Percentiles rank a stretch among this genome's conserved stretches.
Conservation (phyloP, 164 flowering plant genomes). For the Nymphaea thermarum region DNA sequence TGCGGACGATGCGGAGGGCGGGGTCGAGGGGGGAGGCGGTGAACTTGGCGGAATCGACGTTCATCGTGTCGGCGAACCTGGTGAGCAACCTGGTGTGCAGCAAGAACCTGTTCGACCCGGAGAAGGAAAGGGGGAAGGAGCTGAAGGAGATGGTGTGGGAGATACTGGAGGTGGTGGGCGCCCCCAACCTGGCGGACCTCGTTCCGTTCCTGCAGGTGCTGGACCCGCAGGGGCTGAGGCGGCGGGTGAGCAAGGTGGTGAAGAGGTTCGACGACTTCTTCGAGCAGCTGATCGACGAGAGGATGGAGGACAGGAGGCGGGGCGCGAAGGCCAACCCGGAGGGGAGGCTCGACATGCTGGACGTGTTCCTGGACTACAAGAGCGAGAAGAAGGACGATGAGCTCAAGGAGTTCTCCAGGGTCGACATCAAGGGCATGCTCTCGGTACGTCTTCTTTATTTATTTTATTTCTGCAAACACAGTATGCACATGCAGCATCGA, state of each 20-base stretch:
- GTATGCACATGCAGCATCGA: background rate
- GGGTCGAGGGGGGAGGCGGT: background rate
- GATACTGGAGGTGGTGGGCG: slow-evolving; percentile 19
- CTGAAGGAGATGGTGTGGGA: slow-evolving; percentile 24
- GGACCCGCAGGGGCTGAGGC: slow-evolving; percentile 23
- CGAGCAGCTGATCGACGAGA: slow-evolving; percentile 20
- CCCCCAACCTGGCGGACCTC: slow-evolving; percentile 21
- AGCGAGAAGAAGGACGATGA: slow-evolving; percentile 23
- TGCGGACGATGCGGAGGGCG: background rate
- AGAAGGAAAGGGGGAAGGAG: slow-evolving; percentile 16
- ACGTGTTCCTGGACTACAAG: slow-evolving; percentile 21
- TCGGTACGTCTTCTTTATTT: slow-evolving; percentile 9
- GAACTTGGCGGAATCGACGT: slow-evolving; percentile 16
- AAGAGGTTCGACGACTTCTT: slow-evolving; percentile 22
- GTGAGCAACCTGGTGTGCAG: slow-evolving; percentile 21
- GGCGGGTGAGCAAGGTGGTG: slow-evolving; percentile 16
- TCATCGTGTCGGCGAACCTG: slow-evolving; percentile 18
- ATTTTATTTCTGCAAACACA: background rate
- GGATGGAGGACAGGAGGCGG: slow-evolving; percentile 19
- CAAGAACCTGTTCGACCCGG: slow-evolving; percentile 16
- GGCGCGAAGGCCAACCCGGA: slow-evolving; percentile 16
- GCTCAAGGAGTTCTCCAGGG: slow-evolving; percentile 16
- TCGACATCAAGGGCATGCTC: slow-evolving; percentile 26
- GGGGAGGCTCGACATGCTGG: slow-evolving; percentile 22
- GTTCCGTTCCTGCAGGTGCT: slow-evolving; percentile 17